A percentile compares a stretch with the other conserved stretches of the same genome.
phyloP scores from a whole-genome alignment of 306 rosid species.

The Glycyrrhiza uralensis region DNA sequence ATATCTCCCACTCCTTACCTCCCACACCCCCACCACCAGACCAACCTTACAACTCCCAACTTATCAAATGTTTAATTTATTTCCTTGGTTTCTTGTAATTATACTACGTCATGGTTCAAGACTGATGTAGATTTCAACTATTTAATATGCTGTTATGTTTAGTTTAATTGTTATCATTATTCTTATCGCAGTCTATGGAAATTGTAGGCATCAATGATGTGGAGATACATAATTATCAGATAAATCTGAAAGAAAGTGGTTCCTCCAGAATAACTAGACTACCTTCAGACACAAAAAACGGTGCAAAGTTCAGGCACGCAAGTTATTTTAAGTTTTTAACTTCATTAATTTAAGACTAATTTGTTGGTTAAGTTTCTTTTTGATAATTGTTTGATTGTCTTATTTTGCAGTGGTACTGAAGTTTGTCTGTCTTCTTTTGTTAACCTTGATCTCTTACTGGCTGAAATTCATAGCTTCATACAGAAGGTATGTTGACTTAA shows the following conservation, averaged over 20 bases:
- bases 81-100: background rate
- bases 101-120: background rate
- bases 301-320: constrained; percentile 75
- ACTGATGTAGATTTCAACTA: constrained; percentile 1
- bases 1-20: too few species aligned
- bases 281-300: constrained; percentile 64
- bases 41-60: too few species aligned
- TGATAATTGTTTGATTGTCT: background rate
- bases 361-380: constrained; percentile 5
- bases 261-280: constrained; percentile 47
- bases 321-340: constrained; percentile 7
- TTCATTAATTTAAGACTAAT: constrained; percentile 5
- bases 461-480: constrained; percentile 50
- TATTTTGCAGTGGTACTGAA: constrained; percentile 78
- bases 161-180: background rate
- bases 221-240: constrained; percentile 47
- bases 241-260: constrained; percentile 54
- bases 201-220: constrained; percentile 57
- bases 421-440: constrained; percentile 45
- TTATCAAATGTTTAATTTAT: background rate
- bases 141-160: background rate
- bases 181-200: constrained; percentile 21
- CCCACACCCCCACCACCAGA: too few species aligned
- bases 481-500: constrained; percentile 55
- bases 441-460: constrained; percentile 54